Percentiles rank a stretch among this genome's conserved stretches.
Evolutionary conservation across 164 flowering plant species (phyloP).

Genomic region (Annona squamosa): DNA sequence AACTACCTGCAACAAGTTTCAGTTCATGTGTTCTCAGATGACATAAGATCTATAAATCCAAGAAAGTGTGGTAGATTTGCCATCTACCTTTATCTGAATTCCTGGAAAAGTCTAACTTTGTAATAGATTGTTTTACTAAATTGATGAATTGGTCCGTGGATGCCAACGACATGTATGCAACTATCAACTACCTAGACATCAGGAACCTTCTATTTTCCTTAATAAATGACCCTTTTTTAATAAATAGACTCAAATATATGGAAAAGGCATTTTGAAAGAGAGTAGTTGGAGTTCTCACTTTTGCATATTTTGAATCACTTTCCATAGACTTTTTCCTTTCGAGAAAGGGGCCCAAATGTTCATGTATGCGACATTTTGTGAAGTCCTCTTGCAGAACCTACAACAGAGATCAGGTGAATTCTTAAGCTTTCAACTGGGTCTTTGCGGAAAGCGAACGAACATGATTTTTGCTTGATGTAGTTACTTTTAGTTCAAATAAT

Average conservation of each 20-base stretch:
- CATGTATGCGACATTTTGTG: conserved; percentile 63
- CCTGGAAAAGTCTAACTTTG: not conserved
- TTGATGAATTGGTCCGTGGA: too few relatives aligned
- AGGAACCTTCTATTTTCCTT: too few relatives aligned
- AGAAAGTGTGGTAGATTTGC: not conserved
- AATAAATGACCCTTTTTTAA: too few relatives aligned
- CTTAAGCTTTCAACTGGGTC: not conserved
- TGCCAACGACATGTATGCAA: too few relatives aligned
- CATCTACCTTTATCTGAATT: not conserved
- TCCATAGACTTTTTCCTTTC: conserved; percentile 20
- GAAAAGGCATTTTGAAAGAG: not conserved
- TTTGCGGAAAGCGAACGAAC: not conserved
- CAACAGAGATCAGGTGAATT: conserved; percentile 8
- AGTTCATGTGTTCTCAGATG: not conserved
- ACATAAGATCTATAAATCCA: not conserved
- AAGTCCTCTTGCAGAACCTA: conserved; percentile 91
- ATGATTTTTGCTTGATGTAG: not conserved
- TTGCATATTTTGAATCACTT: conserved; percentile 36
- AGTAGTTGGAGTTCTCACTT: conserved; percentile 41
- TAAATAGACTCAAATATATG: too few relatives aligned
- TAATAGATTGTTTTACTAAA: not conserved
- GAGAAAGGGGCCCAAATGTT: conserved; percentile 49
- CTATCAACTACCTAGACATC: too few relatives aligned
- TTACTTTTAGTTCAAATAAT: conserved; percentile 1
- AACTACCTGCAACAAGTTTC: conserved; percentile 59